Evolutionary conservation across 306 rosid species (phyloP).

Genomic region (Aeschynomene evenia): DNA sequence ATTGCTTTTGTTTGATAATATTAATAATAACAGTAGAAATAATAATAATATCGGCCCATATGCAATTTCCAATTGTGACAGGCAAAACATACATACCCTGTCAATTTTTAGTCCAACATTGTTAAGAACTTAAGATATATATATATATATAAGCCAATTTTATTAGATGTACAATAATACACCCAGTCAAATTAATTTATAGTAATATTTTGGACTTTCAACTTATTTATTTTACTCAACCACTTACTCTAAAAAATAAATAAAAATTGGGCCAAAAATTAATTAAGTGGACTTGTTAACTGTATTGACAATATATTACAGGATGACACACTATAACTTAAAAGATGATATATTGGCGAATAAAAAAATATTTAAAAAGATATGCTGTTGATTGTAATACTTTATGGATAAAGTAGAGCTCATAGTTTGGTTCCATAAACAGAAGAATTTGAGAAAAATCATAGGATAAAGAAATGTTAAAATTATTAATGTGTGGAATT

Average conservation of each 20-base stretch:
- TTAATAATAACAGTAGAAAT: too few relatives aligned
- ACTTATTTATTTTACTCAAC: too few relatives aligned
- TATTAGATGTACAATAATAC: too few relatives aligned
- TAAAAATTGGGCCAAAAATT: too few relatives aligned
- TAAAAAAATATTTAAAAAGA: background rate
- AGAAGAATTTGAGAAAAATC: background rate
- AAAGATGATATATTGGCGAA: background rate
- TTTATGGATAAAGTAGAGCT: background rate
- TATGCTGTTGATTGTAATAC: background rate
- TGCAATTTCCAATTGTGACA: background rate
- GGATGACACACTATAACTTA: too few relatives aligned
- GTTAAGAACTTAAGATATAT: slow-evolving; percentile 17
- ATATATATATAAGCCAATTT: too few relatives aligned
- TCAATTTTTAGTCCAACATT: slow-evolving; percentile 6
- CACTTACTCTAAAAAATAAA: too few relatives aligned
- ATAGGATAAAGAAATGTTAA: background rate
- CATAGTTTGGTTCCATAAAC: background rate
- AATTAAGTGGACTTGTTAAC: too few relatives aligned
- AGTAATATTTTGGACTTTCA: too few relatives aligned
- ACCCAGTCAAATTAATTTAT: too few relatives aligned
- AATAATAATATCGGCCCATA: background rate
- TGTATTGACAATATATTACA: too few relatives aligned
- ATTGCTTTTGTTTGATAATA: slow-evolving; percentile 3
- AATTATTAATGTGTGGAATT: slow-evolving; percentile 8
- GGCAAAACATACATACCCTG: background rate